Conservation (phyloP, 495 filamentous ascomycete genomes). For the Rusavskia elegans region DNA sequence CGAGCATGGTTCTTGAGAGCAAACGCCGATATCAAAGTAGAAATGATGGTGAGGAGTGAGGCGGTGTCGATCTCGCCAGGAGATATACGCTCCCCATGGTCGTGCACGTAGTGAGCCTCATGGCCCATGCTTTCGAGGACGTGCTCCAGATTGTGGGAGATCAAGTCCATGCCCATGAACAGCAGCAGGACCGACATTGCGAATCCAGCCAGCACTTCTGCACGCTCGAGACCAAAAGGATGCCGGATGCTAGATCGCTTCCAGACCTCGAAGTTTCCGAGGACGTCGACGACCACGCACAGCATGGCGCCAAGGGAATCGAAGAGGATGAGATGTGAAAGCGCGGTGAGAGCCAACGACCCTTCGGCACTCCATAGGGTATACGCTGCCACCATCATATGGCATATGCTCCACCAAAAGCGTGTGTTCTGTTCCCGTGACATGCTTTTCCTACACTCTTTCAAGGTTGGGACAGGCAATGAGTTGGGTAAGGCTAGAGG, state of each 20-base stretch:
- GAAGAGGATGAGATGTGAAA: slow-evolving; percentile 87
- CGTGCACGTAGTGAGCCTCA: slow-evolving; percentile 53
- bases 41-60: slow-evolving; percentile 70
- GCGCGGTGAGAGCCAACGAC: slow-evolving; percentile 79
- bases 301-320: slow-evolving; percentile 83
- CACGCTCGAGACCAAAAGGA: slow-evolving; percentile 82
- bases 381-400: slow-evolving; percentile 63
- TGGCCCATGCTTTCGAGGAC: slow-evolving; percentile 49
- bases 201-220: slow-evolving; percentile 91
- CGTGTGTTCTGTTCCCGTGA: slow-evolving; percentile 70
- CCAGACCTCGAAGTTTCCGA: slow-evolving; percentile 96
- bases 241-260: slow-evolving; percentile 81
- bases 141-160: slow-evolving; percentile 85
- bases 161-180: slow-evolving; percentile 91
- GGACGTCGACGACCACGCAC: slow-evolving; percentile 85
- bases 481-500: slow-evolving; percentile 85
- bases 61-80: slow-evolving; percentile 65
- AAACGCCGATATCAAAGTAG: slow-evolving; percentile 76
- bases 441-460: slow-evolving; percentile 73
- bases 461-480: slow-evolving; percentile 79
- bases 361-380: slow-evolving; percentile 73
- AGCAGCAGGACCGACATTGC: slow-evolving; percentile 87
- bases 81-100: slow-evolving; percentile 45
- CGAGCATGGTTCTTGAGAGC: slow-evolving; percentile 81
- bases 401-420: slow-evolving; percentile 78